These are phyloP conservation scores for Phytopythium helicoides DNA, from an alignment of 352 stramenopile genomes.

Conservation along the genomic window DNA sequence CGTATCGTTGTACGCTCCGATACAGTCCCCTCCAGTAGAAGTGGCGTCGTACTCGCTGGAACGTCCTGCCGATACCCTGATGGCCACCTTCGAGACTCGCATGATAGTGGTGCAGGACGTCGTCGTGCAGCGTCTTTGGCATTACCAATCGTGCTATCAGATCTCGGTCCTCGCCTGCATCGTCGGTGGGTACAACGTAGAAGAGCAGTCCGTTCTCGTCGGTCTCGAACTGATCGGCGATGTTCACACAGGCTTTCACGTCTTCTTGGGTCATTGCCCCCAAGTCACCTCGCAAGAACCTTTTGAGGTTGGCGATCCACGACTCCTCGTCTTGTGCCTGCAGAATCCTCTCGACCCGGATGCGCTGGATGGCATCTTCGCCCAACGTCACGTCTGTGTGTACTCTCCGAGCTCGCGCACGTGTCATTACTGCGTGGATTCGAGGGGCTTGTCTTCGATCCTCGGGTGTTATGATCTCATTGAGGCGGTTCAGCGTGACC, in stretches of 20 bases:
- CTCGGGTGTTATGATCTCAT: too few species aligned
- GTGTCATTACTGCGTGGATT: too few species aligned
- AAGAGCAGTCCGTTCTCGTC: not conserved
- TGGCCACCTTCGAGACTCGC: slow-evolving; percentile 7
- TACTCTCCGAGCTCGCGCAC: too few species aligned
- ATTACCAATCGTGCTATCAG: slow-evolving; percentile 3
- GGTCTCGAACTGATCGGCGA: slow-evolving; percentile 1
- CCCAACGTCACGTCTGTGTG: too few species aligned
- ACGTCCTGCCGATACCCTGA: slow-evolving; percentile 9
- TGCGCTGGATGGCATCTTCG: not conserved
- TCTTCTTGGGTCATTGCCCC: too few species aligned
- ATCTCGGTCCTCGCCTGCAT: not conserved
- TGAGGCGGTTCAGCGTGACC: too few species aligned
- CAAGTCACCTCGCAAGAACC: slow-evolving; percentile 5
- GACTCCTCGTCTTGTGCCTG: slow-evolving; percentile 5
- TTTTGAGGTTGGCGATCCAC: slow-evolving; percentile 5
- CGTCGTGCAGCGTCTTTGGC: slow-evolving; percentile 5
- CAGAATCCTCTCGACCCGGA: slow-evolving; percentile 2
- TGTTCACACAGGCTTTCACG: too few species aligned
- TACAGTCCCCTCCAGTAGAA: slow-evolving; percentile 9
- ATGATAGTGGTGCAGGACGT: slow-evolving; percentile 12
- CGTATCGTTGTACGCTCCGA: slow-evolving; percentile 3
- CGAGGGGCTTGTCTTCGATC: too few species aligned
- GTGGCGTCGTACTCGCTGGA: not conserved
- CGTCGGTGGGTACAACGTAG: not conserved